These are phyloP conservation scores for Kuraishia ogatae DNA, from an alignment of 805 yeast genomes.

Conservation along the genomic window DNA sequence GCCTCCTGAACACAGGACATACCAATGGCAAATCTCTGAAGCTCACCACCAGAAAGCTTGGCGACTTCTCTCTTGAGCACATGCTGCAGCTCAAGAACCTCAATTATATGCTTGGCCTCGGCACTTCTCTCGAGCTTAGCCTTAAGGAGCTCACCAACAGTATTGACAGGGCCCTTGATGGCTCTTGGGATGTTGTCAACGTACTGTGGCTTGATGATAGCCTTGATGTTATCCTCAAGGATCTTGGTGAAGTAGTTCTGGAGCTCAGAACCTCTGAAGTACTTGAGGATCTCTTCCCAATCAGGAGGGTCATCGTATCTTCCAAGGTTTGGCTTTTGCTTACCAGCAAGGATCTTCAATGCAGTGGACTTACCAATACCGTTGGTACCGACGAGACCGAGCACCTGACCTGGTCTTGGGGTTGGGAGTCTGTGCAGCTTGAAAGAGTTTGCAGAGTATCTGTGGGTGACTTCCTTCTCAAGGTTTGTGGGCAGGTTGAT, in stretches of 20 bases:
- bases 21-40: conserved; percentile 96
- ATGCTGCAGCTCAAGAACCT: conserved; percentile 63
- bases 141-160: conserved; percentile 70
- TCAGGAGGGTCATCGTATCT: conserved; percentile 93
- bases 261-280: conserved; percentile 95
- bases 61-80: conserved; percentile 82
- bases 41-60: conserved; percentile 95
- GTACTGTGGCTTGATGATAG: conserved; percentile 98
- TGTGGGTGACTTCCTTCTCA: conserved; percentile 87
- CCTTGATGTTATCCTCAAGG: conserved; percentile 87
- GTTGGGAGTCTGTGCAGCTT: conserved; percentile 95
- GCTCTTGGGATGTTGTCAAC: conserved; percentile 98
- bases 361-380: conserved; percentile 99
- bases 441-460: conserved; percentile 97
- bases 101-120: conserved; percentile 55
- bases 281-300: conserved; percentile 87
- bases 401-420: conserved; percentile 98
- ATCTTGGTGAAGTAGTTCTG: conserved; percentile 94
- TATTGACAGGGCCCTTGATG: conserved; percentile 77
- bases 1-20: conserved; percentile 95
- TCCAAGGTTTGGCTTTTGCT: conserved; percentile 95
- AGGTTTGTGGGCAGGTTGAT: conserved; percentile 95
- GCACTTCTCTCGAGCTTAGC: conserved; percentile 53
- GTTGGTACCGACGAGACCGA: conserved; percentile 96
- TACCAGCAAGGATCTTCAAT: conserved; percentile 91